These are phyloP conservation scores for Sporobolomyces phaffii DNA, from an alignment of 768 basidiomycete species.

Conservation along the genomic window DNA sequence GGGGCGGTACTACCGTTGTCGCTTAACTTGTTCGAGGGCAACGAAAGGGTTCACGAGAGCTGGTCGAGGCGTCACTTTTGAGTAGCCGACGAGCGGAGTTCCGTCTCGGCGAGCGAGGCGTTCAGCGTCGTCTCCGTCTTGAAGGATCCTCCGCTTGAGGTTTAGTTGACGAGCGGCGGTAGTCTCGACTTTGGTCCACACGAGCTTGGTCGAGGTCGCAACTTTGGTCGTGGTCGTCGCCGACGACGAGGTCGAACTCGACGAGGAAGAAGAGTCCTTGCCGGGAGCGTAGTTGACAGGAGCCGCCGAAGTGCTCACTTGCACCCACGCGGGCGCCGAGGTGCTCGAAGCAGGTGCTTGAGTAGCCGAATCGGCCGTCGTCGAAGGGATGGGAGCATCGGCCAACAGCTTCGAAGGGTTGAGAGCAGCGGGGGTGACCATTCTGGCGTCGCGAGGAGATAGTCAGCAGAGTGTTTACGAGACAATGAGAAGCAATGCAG, in stretches of 20 bases:
- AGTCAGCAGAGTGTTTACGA: neutral
- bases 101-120: neutral
- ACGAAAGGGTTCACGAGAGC: constrained; percentile 22
- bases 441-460: neutral
- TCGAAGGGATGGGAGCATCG: neutral
- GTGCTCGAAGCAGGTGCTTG: neutral
- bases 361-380: neutral
- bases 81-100: neutral
- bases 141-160: constrained; percentile 6
- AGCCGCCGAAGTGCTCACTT: neutral
- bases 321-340: neutral
- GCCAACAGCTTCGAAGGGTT: neutral
- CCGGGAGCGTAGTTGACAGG: constrained; percentile 2
- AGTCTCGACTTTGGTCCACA: constrained; percentile 5
- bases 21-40: neutral
- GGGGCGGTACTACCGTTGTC: constrained; percentile 2
- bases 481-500: neutral
- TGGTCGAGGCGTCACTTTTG: constrained; percentile 1
- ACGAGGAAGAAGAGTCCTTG: neutral
- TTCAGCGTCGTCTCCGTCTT: constrained; percentile 14
- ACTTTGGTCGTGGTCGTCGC: neutral
- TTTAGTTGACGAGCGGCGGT: neutral
- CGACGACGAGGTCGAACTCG: neutral
- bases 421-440: neutral
- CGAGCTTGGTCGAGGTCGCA: neutral